Evolutionary conservation across 2,329 filamentous ascomycete genomes (phyloP).

Genomic region (Ascosphaera acerosa): DNA sequence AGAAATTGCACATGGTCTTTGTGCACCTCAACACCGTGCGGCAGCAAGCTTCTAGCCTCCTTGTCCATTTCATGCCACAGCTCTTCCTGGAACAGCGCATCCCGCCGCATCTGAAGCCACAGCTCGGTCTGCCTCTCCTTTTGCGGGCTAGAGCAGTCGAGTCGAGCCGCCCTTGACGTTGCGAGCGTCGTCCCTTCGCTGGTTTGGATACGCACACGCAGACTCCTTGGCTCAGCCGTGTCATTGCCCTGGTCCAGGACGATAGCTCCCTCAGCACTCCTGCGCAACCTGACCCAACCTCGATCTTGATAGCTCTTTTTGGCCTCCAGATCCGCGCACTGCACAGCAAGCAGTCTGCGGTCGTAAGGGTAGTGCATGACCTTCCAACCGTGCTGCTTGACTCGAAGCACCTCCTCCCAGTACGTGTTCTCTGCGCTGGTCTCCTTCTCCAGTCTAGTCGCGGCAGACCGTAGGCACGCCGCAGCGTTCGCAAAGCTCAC

Average conservation of each 20-base stretch:
- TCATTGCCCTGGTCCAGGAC: conserved; percentile 38
- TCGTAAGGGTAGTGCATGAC: conserved; percentile 53
- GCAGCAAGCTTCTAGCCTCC: conserved; percentile 48
- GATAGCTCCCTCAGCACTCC: conserved; percentile 48
- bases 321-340: conserved; percentile 70
- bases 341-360: conserved; percentile 50
- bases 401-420: conserved; percentile 62
- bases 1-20: conserved; percentile 32
- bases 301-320: conserved; percentile 22
- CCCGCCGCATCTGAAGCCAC: conserved; percentile 11
- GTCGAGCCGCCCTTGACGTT: neutral
- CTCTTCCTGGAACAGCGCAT: conserved; percentile 37
- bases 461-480: conserved; percentile 46
- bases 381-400: conserved; percentile 69
- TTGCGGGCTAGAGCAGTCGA: conserved; percentile 15
- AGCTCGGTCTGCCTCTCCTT: neutral
- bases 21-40: conserved; percentile 41
- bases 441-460: conserved; percentile 47
- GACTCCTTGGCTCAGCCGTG: neutral
- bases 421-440: conserved; percentile 60
- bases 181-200: neutral
- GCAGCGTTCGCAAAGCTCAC: conserved; percentile 51
- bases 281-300: conserved; percentile 57
- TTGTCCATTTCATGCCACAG: conserved; percentile 72
- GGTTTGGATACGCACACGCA: neutral